Percentiles rank a stretch among this genome's conserved stretches.
Conservation (phyloP, 192 early-diverging fungal genomes). For the Linnemannia exigua region DNA sequence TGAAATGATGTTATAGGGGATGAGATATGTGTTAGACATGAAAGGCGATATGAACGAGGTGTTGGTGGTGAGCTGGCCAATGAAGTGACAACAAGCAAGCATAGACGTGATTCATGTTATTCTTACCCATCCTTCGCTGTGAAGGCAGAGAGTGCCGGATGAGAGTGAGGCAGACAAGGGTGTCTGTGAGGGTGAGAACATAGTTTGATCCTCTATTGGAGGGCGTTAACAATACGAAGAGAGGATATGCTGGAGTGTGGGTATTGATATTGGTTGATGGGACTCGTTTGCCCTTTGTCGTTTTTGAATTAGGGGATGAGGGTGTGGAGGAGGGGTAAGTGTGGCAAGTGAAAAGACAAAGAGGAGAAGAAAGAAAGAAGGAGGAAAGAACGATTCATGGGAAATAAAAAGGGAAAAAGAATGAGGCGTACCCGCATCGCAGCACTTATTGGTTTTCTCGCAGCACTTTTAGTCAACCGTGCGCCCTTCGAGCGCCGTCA, state of each 20-base stretch:
- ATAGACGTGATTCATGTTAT: too few relatives aligned
- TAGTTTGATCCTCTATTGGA: background rate
- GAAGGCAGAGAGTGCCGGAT: conserved; percentile 11
- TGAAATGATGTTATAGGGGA: background rate
- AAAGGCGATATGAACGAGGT: background rate
- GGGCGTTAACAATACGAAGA: background rate
- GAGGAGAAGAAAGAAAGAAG: background rate
- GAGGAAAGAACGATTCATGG: background rate
- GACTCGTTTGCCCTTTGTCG: background rate
- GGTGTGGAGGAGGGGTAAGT: background rate
- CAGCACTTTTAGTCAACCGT: background rate
- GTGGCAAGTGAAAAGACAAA: background rate
- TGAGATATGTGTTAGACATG: too few relatives aligned
- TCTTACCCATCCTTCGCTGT: conserved; percentile 43
- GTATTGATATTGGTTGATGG: background rate
- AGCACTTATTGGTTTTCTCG: background rate
- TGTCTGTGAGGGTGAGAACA: background rate
- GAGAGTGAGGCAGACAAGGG: background rate
- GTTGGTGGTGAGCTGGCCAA: background rate
- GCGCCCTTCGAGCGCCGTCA: background rate
- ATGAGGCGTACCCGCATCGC: background rate
- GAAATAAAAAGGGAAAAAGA: background rate
- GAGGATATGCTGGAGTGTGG: background rate
- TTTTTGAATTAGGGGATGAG: background rate
- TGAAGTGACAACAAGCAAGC: background rate